phyloP scores from a whole-genome alignment of 202 grass and related monocot species.

The Musa balbisiana region DNA sequence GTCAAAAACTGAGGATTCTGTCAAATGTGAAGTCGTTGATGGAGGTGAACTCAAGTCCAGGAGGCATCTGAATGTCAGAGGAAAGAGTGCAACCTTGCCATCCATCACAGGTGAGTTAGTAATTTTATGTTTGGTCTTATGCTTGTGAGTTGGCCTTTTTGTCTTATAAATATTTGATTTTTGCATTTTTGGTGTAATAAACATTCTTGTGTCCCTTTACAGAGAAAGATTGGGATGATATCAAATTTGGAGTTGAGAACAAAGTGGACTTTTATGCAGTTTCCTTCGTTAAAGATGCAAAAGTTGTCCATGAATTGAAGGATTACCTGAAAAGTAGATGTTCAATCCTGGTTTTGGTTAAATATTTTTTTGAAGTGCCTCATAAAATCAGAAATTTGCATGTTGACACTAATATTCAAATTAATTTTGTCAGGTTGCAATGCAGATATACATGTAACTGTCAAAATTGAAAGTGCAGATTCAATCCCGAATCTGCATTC shows the following conservation, averaged over 20 bases:
- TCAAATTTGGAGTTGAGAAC: conserved; percentile 98
- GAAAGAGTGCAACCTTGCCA: conserved; percentile 97
- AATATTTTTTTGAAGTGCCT: not conserved
- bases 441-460: conserved; percentile 88
- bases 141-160: not conserved
- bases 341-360: conserved; percentile 16
- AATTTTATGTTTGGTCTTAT: not conserved
- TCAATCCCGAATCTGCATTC: conserved; percentile 94
- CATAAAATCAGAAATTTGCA: not conserved
- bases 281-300: conserved; percentile 98
- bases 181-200: not conserved
- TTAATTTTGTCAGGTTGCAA: conserved; percentile 53
- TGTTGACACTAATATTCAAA: not conserved
- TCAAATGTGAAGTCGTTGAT: conserved; percentile 95
- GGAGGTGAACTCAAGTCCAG: conserved; percentile 98
- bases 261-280: conserved; percentile 98
- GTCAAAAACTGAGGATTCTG: conserved; percentile 86
- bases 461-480: conserved; percentile 99
- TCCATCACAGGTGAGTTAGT: conserved; percentile 77
- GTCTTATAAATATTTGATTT: not conserved
- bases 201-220: conserved; percentile 28
- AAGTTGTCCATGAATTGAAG: conserved; percentile 96
- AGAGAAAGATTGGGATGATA: conserved; percentile 99
- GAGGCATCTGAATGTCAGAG: conserved; percentile 88
- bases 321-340: conserved; percentile 86